Base-by-base conservation (phyloP, 768 basidiomycete species). In the Mycena filopes region DNA sequence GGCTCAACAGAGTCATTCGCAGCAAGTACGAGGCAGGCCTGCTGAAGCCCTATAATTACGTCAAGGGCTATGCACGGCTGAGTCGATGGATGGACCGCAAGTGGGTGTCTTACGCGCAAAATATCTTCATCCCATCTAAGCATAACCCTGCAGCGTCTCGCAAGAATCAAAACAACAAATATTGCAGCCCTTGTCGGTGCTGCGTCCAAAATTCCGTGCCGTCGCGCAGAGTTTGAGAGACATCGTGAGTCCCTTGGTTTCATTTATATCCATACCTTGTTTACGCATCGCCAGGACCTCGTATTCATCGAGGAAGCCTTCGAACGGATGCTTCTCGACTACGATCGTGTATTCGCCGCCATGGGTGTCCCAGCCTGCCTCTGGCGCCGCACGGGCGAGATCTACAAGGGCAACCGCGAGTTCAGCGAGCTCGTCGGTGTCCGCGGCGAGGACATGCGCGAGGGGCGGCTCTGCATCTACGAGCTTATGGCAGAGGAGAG, bases 261-360 rank as follows among this genome's bases (percentile, higher is more conserved):
- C 20, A 4, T 51, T 26, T 41, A 18, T n/a, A 58, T 36, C 49
- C 38, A 56, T 42, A 25, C 40, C 29, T 51, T 51, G 51, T 57
- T 60, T 15, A 66, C 29, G 41, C 43, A 23, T 21, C 59, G 40
- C 18, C 68, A 92, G 91, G 97, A 99, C 77, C 85, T 98, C 28
- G 93, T 99, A 15, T 97, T 98, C 77, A 96, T 99, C 71, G 97
- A 99, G 77, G 97, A 99, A 78, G 96, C 93, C 0, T 98, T 99
- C 72, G 97, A 99, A 76, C 91, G 96, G 1, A 84, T 98, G 65
- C 83, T 99, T 61, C 87, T 99, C 23, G 96, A 98, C 74, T 98
- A 98, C 67, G 97, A 98, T 75, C 91, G 96, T 25, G 95, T 93
- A 16, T 94, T 95, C 78, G 90, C 91, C 55, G 95, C 94, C 0